Conservation (phyloP, 1,139 yeast species). For the Kodamaea derodonti region DNA sequence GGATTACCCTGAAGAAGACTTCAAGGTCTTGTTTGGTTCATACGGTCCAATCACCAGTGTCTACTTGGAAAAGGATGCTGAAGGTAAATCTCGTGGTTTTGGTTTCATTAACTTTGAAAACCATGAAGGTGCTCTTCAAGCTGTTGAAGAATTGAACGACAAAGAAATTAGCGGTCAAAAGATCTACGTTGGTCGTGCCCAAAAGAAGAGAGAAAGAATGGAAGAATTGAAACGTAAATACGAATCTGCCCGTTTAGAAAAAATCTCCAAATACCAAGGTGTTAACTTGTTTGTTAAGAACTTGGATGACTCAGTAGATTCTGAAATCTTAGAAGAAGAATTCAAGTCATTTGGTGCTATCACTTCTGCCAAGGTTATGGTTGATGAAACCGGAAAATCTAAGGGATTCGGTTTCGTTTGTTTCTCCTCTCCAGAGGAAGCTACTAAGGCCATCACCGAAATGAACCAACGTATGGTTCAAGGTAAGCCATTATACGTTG, state of each 20-base stretch:
- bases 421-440: constrained; percentile 97
- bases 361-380: constrained; percentile 96
- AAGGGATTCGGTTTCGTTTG: constrained; percentile 99
- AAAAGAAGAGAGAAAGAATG: constrained; percentile 96
- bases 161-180: constrained; percentile 79
- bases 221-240: constrained; percentile 95
- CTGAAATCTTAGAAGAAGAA: constrained; percentile 88
- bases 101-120: constrained; percentile 90
- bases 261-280: constrained; percentile 93
- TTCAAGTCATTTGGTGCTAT: constrained; percentile 91
- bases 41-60: constrained; percentile 85
- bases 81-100: constrained; percentile 92
- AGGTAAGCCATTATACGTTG: constrained; percentile 97
- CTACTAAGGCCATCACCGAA: constrained; percentile 96
- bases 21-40: constrained; percentile 67
- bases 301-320: constrained; percentile 90
- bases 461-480: constrained; percentile 97
- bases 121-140: constrained; percentile 86
- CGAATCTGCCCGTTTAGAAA: constrained; percentile 90
- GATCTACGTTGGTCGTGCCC: constrained; percentile 97
- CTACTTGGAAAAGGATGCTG: constrained; percentile 75
- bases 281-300: constrained; percentile 95
- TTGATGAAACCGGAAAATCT: constrained; percentile 90
- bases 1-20: constrained; percentile 70
- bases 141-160: constrained; percentile 91